These are phyloP conservation scores for Daldinia vernicosa DNA, from an alignment of 495 filamentous ascomycete genomes.

Conservation along the genomic window DNA sequence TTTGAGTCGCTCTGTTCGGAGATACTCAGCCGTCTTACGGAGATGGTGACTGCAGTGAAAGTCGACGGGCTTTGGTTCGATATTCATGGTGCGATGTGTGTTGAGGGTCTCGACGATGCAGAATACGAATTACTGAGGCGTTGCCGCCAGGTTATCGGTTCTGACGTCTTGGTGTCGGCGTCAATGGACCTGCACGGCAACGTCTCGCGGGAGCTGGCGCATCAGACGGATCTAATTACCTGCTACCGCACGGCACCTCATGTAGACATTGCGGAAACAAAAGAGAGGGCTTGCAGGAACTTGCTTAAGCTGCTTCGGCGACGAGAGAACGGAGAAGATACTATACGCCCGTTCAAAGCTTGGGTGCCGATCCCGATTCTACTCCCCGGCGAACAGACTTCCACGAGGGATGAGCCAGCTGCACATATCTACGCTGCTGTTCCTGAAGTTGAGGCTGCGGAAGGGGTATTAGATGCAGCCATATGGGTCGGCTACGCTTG, in stretches of 20 bases:
- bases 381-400: slow-evolving; percentile 66
- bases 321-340: slow-evolving; percentile 24
- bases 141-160: slow-evolving; percentile 57
- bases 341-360: slow-evolving; percentile 60
- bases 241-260: slow-evolving; percentile 67
- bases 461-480: slow-evolving; percentile 61
- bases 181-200: slow-evolving; percentile 69
- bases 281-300: slow-evolving; percentile 64
- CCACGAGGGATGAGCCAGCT: slow-evolving; percentile 64
- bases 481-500: slow-evolving; percentile 70
- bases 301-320: slow-evolving; percentile 54
- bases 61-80: slow-evolving; percentile 66
- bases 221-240: slow-evolving; percentile 63
- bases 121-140: slow-evolving; percentile 62
- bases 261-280: slow-evolving; percentile 61
- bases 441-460: slow-evolving; percentile 52
- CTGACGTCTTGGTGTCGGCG: slow-evolving; percentile 61
- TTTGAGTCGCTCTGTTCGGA: slow-evolving; percentile 60
- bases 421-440: slow-evolving; percentile 63
- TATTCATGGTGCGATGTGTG: slow-evolving; percentile 68
- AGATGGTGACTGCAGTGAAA: slow-evolving; percentile 44
- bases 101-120: slow-evolving; percentile 61
- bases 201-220: slow-evolving; percentile 60
- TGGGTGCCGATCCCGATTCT: slow-evolving; percentile 65
- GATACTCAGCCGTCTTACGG: slow-evolving; percentile 55